A percentile compares a stretch with the other conserved stretches of the same genome.
phyloP scores from a whole-genome alignment of 2,329 filamentous ascomycete species.

The Colletotrichum sp. region DNA sequence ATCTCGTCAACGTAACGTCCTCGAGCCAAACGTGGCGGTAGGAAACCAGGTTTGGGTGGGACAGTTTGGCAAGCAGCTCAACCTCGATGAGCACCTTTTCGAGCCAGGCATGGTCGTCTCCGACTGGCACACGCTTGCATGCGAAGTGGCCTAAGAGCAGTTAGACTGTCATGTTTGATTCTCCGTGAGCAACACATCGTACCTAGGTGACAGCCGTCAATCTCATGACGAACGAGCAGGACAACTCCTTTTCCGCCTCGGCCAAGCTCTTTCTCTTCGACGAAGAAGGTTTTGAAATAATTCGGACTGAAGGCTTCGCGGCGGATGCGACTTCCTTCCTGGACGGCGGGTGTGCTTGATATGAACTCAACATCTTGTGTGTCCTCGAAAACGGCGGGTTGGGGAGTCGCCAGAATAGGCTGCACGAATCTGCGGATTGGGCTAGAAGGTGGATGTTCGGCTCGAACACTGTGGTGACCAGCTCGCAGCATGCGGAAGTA shows the following conservation, averaged over 20 bases:
- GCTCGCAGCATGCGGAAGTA: slow-evolving; percentile 94
- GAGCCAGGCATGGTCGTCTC: slow-evolving; percentile 93
- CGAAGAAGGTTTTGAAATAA: slow-evolving; percentile 93
- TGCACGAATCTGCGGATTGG: slow-evolving; percentile 60
- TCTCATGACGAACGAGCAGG: slow-evolving; percentile 87
- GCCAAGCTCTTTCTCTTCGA: slow-evolving; percentile 85
- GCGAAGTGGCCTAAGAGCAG: slow-evolving; percentile 72
- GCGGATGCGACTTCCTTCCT: slow-evolving; percentile 74
- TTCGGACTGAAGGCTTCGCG: slow-evolving; percentile 87
- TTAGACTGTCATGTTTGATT: slow-evolving; percentile 7
- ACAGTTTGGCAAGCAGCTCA: slow-evolving; percentile 87
- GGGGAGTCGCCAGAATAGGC: slow-evolving; percentile 39
- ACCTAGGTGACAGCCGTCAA: slow-evolving; percentile 84
- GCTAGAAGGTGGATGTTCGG: slow-evolving; percentile 51
- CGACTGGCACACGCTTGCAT: slow-evolving; percentile 95
- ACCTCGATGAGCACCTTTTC: slow-evolving; percentile 95
- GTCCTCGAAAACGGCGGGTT: slow-evolving; percentile 28
- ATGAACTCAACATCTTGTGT: slow-evolving; percentile 53
- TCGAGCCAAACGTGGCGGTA: slow-evolving; percentile 98
- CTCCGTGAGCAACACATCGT: neutral
- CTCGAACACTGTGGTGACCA: slow-evolving; percentile 49
- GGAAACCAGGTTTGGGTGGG: slow-evolving; percentile 93
- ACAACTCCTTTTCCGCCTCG: slow-evolving; percentile 95
- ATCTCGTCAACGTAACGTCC: slow-evolving; percentile 81
- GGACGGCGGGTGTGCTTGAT: slow-evolving; percentile 56